These are phyloP conservation scores for Serendipita sp. DNA, from an alignment of 768 basidiomycete genomes.

Conservation along the genomic window DNA sequence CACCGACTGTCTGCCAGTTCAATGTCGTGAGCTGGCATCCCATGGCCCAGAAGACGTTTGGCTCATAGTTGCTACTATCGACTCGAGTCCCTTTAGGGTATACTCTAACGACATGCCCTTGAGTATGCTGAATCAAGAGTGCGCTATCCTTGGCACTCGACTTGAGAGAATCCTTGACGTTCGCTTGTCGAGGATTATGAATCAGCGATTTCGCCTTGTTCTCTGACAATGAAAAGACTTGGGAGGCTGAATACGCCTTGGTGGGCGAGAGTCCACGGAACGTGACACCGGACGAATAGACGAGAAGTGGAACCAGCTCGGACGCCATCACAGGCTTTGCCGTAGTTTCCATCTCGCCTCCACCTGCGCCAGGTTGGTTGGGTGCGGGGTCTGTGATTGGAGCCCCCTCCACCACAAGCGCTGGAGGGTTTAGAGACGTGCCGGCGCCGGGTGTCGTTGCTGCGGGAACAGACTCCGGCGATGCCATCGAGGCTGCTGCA, in stretches of 20 bases:
- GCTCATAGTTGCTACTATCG: constrained; percentile 73
- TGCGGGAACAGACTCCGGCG: too few species aligned
- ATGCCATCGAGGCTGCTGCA: too few species aligned
- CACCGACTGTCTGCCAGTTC: constrained; percentile 96
- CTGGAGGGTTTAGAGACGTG: background rate
- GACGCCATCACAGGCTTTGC: constrained; percentile 40
- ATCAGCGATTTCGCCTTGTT: constrained; percentile 32
- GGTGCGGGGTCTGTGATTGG: too few species aligned
- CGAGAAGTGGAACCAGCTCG: constrained; percentile 55
- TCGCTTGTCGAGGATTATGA: constrained; percentile 8
- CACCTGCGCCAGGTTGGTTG: background rate
- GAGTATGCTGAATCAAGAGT: constrained; percentile 65
- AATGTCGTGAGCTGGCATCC: constrained; percentile 84
- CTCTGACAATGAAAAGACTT: constrained; percentile 90
- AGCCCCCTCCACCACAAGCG: background rate
- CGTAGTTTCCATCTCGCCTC: background rate
- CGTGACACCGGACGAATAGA: constrained; percentile 93
- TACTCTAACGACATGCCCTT: constrained; percentile 63
- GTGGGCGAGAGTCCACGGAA: constrained; percentile 81
- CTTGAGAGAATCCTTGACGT: constrained; percentile 5
- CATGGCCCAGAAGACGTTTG: constrained; percentile 76
- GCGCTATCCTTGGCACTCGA: constrained; percentile 8
- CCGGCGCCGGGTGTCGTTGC: too few species aligned
- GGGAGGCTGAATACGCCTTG: constrained; percentile 68
- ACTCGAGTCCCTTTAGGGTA: constrained; percentile 79